These are phyloP conservation scores for Globisporangium irregulare DNA, from an alignment of 352 stramenopile species.

Conservation along the genomic window DNA sequence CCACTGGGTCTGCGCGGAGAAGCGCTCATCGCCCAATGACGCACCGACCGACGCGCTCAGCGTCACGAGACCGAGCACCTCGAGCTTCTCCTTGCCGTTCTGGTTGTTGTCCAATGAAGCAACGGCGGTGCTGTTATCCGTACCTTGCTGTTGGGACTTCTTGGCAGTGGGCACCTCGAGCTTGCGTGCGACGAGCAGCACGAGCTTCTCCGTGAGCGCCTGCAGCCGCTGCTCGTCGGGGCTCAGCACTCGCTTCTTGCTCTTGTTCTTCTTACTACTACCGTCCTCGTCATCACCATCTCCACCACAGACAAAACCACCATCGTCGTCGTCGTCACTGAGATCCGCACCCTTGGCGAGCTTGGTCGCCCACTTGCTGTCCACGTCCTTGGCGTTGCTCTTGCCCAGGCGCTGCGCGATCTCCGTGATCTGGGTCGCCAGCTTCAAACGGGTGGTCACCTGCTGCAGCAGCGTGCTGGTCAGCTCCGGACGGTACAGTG, in stretches of 20 bases:
- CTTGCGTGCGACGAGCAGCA: conserved; percentile 46
- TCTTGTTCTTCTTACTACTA: conserved; percentile 31
- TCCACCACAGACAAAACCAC: conserved; percentile 23
- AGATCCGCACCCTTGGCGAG: conserved; percentile 54
- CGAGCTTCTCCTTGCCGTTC: conserved; percentile 59
- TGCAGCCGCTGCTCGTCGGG: conserved; percentile 71
- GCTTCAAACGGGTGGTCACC: conserved; percentile 47
- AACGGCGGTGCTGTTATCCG: background rate
- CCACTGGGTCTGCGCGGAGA: conserved; percentile 80
- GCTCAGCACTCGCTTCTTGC: conserved; percentile 35
- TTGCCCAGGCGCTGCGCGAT: conserved; percentile 41
- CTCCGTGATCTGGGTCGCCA: conserved; percentile 54
- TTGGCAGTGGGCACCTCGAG: conserved; percentile 15
- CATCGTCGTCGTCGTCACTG: conserved; percentile 32
- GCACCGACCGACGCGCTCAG: conserved; percentile 56
- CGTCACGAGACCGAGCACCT: conserved; percentile 55
- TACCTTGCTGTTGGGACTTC: conserved; percentile 6
- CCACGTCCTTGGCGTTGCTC: conserved; percentile 24
- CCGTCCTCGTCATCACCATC: conserved; percentile 43
- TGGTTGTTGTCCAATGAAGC: conserved; percentile 23
- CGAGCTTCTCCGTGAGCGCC: conserved; percentile 68
- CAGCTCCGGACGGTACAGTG: conserved; percentile 31
- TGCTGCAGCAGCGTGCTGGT: conserved; percentile 32
- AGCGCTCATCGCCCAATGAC: conserved; percentile 45
- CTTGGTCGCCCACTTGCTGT: conserved; percentile 62